phyloP scores from a whole-genome alignment of 768 basidiomycete genomes.

The Candolleomyces efflorescens region DNA sequence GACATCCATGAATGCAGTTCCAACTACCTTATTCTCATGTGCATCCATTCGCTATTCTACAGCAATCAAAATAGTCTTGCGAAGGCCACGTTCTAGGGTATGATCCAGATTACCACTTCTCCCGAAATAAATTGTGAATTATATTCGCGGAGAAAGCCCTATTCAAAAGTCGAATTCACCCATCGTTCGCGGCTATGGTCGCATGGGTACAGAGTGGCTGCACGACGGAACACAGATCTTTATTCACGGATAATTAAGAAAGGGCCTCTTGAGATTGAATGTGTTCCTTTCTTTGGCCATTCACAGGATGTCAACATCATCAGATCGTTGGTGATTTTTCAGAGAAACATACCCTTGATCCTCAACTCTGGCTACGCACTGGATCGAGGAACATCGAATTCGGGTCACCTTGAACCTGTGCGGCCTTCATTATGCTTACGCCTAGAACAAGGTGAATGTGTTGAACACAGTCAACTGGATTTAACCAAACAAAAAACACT shows the following conservation, averaged over 20 bases:
- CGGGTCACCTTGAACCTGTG: too few relatives aligned
- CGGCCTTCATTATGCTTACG: too few relatives aligned
- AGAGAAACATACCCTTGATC: too few relatives aligned
- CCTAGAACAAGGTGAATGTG: background rate
- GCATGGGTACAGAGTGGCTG: background rate
- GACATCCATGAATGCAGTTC: too few relatives aligned
- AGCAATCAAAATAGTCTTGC: background rate
- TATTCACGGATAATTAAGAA: background rate
- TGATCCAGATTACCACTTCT: background rate
- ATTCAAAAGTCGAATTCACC: background rate
- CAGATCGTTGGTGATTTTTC: background rate
- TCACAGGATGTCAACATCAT: background rate
- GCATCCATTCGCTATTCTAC: background rate
- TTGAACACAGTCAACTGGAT: background rate
- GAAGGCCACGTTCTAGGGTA: background rate
- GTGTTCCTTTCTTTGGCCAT: background rate
- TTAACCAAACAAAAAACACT: background rate
- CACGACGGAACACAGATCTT: background rate
- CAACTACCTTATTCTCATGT: too few relatives aligned
- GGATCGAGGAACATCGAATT: too few relatives aligned
- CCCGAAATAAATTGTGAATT: background rate
- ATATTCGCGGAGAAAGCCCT: background rate
- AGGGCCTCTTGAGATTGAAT: background rate
- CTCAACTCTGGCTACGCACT: too few relatives aligned
- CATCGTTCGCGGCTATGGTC: background rate